Conservation (phyloP, 352 stramenopile genomes). For the Aphanomyces euteiches region DNA sequence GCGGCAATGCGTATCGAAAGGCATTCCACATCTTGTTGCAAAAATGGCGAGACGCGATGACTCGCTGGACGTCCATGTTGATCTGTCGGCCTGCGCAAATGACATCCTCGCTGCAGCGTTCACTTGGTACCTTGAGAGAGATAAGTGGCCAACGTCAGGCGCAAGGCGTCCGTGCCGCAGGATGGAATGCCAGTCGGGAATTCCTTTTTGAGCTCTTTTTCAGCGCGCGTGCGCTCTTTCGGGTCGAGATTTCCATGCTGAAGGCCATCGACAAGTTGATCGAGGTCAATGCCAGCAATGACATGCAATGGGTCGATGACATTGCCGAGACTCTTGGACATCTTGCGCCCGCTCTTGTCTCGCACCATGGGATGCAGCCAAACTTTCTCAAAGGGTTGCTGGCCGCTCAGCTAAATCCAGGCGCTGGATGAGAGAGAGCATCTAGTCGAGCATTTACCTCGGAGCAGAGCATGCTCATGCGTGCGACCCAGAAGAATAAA, state of each 20-base stretch:
- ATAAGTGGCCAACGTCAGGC: conserved; percentile 97
- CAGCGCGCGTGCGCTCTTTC: conserved; percentile 94
- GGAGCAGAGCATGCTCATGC: conserved; percentile 99
- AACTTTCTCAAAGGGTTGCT: conserved; percentile 97
- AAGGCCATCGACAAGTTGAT: conserved; percentile 91
- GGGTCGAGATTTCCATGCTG: conserved; percentile 83
- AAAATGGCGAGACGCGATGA: conserved; percentile 81
- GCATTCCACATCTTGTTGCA: conserved; percentile 90
- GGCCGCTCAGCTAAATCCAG: conserved; percentile 75
- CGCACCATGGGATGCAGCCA: conserved; percentile 99
- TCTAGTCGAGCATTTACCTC: too few relatives aligned
- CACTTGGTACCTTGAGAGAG: conserved; percentile 58
- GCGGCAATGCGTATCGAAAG: conserved; percentile 65
- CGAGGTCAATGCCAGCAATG: conserved; percentile 94
- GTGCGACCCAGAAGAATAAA: conserved; percentile 99
- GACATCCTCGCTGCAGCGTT: not conserved
- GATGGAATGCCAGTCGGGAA: conserved; percentile 98
- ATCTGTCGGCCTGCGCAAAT: conserved; percentile 59
- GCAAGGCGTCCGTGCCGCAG: conserved; percentile 96
- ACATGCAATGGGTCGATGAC: conserved; percentile 99
- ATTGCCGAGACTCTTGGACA: conserved; percentile 99
- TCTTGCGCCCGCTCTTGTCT: conserved; percentile 99
- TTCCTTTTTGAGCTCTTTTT: conserved; percentile 94
- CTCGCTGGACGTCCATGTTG: conserved; percentile 83
- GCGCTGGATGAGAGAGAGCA: not conserved